phyloP scores from a whole-genome alignment of 345 rosid species.

The Moringa oleifera region DNA sequence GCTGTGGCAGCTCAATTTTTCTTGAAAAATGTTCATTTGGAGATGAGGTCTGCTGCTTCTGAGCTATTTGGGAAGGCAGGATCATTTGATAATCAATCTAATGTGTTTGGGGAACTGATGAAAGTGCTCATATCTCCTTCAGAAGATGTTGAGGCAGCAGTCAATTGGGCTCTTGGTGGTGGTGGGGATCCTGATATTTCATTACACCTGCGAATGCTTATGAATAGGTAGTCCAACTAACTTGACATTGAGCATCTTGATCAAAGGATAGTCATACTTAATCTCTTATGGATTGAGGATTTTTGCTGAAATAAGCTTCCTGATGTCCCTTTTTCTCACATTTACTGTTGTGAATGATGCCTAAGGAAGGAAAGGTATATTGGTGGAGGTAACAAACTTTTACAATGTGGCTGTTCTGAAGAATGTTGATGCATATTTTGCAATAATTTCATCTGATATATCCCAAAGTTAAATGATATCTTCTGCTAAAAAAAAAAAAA shows the following conservation, averaged over 20 bases:
- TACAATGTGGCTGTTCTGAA: too few species aligned
- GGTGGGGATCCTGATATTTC: constrained; percentile 76
- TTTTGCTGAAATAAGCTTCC: background rate
- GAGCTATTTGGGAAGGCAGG: constrained; percentile 69
- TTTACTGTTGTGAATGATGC: too few species aligned
- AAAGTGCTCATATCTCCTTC: constrained; percentile 77
- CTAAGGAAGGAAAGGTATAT: too few species aligned
- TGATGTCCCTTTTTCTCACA: background rate
- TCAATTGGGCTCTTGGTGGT: constrained; percentile 61
- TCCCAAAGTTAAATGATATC: too few species aligned
- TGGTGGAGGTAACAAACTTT: too few species aligned
- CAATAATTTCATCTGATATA: too few species aligned
- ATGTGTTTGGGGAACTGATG: constrained; percentile 95
- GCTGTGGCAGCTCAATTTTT: constrained; percentile 94
- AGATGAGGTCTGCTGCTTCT: constrained; percentile 70
- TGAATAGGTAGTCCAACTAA: constrained; percentile 50
- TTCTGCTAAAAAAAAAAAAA: too few species aligned
- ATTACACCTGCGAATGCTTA: constrained; percentile 89
- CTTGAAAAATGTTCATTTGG: constrained; percentile 75
- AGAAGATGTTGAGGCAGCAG: constrained; percentile 67
- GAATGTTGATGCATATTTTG: too few species aligned
- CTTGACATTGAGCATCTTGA: background rate
- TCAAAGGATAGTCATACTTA: background rate
- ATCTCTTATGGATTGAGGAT: background rate
- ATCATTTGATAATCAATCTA: constrained; percentile 47